Base-by-base conservation (phyloP, 495 filamentous ascomycete genomes). In the Penicillium nucicola region DNA sequence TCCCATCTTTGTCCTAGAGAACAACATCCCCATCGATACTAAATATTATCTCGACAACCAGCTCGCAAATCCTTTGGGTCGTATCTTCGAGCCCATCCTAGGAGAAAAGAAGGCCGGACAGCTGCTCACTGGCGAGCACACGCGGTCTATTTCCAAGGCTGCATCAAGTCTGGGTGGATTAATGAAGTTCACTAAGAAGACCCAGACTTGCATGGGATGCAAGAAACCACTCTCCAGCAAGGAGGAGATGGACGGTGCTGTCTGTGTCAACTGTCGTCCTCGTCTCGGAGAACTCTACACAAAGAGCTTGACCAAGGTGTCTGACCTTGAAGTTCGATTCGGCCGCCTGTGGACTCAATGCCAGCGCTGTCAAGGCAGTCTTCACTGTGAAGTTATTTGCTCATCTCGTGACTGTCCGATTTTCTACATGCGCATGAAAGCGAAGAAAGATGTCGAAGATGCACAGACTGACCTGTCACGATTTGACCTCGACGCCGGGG, bases 341-440 rank as follows among this genome's bases (percentile, higher is more conserved):
- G 86, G 90, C 2, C 74, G 93, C 37, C 74, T 99, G 42, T 99
- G 93, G 93, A 99, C 93, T 18, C 93, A 99, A 71, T 99, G 93
- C 69, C 93, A 99, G 76, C 79, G 93, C 30, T 99, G 93, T 66
- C 93, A 99, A 72, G 93, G 92, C 12, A 95, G 90, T 66, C 83
- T 99, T 78, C 93, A 99, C 71, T 90, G 86, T 62, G 92, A 99
- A 71, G 93, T 99, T 18, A 97, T 99, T 56, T 99, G 93, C 76
- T 89, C 85, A 34, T 91, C 87, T 56, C 87, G 87, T 62, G 93
- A 99, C 71, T 99, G 93, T 63, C 93, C 93, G 4, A 99, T 99
- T 55, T 99, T 97, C 72, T 99, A 99, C 65, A 99, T 97, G 93
- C 86, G 93, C 4, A 99, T 99, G 93, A 99, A 99, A 76, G 92